A percentile compares a stretch with the other conserved stretches of the same genome.
Evolutionary conservation across 306 rosid species (phyloP).

Genomic region (Prosopis cineraria): DNA sequence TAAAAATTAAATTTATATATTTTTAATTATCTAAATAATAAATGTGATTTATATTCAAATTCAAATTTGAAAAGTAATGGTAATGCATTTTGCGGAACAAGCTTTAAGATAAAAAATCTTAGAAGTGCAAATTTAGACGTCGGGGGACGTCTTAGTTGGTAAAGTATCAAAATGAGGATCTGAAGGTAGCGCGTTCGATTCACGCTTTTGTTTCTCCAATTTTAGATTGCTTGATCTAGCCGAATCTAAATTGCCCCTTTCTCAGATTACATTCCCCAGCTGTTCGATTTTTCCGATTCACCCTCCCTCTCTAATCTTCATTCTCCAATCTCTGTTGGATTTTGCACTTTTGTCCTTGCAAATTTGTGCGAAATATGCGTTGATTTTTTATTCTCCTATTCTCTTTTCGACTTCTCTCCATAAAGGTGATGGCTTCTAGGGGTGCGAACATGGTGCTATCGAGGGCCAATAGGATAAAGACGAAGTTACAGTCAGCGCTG

Average conservation of each 20-base stretch:
- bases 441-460: conserved; percentile 50
- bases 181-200: conserved; percentile 41
- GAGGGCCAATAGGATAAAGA: conserved; percentile 67
- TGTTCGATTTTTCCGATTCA: not conserved
- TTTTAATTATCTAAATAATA: no score
- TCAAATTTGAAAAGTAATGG: no score
- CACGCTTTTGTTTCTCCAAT: conserved; percentile 2
- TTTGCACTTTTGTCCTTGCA: not conserved
- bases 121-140: no score
- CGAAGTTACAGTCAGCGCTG: conserved; percentile 69
- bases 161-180: conserved; percentile 30
- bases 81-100: no score
- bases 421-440: conserved; percentile 48
- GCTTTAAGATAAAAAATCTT: no score
- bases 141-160: conserved; percentile 46
- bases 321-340: not conserved
- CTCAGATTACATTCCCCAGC: not conserved
- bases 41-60: no score
- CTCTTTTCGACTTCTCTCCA: not conserved
- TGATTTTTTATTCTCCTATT: not conserved
- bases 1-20: no score
- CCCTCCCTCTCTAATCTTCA: not conserved
- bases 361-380: not conserved
- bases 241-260: not conserved
- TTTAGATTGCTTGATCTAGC: no score